Percentiles rank a stretch among this genome's conserved stretches.
phyloP scores from a whole-genome alignment of 2,329 filamentous ascomycete species.

The Sclerotinia nivalis region DNA sequence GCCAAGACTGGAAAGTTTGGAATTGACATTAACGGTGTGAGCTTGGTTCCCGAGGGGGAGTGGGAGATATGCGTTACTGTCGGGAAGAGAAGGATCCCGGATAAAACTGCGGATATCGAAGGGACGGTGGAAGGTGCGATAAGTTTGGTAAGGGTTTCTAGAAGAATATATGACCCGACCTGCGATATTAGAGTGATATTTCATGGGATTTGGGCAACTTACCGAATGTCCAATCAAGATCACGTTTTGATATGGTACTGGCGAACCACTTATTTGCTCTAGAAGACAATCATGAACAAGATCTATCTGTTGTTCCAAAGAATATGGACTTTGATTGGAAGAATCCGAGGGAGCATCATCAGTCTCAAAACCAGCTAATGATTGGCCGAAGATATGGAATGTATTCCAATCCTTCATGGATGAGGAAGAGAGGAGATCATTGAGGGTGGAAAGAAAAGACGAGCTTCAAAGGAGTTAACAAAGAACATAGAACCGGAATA shows the following conservation, averaged over 20 bases:
- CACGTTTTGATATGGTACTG: constrained; percentile 55
- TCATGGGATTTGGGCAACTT: constrained; percentile 67
- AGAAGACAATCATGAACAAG: constrained; percentile 29
- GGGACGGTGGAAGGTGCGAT: constrained; percentile 23
- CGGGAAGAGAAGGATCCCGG: constrained; percentile 68
- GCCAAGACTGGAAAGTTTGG: constrained; percentile 35
- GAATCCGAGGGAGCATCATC: constrained; percentile 47
- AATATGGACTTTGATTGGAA: constrained; percentile 40
- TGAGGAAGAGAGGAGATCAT: constrained; percentile 52
- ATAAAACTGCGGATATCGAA: constrained; percentile 35
- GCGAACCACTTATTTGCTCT: constrained; percentile 31
- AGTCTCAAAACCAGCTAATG: constrained; percentile 58
- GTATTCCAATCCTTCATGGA: constrained; percentile 35
- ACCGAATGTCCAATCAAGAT: constrained; percentile 74
- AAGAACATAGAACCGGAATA: not conserved
- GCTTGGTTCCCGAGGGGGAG: constrained; percentile 59
- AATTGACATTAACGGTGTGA: constrained; percentile 48
- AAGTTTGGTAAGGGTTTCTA: constrained; percentile 61
- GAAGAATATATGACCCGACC: constrained; percentile 64
- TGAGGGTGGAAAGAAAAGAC: constrained; percentile 62
- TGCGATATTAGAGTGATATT: constrained; percentile 55
- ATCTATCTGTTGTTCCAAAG: constrained; percentile 55
- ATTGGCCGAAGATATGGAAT: constrained; percentile 56
- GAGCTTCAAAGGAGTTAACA: not conserved
- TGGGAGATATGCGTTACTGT: constrained; percentile 70